phyloP scores from a whole-genome alignment of 768 basidiomycete species.

The Russula abietina region DNA sequence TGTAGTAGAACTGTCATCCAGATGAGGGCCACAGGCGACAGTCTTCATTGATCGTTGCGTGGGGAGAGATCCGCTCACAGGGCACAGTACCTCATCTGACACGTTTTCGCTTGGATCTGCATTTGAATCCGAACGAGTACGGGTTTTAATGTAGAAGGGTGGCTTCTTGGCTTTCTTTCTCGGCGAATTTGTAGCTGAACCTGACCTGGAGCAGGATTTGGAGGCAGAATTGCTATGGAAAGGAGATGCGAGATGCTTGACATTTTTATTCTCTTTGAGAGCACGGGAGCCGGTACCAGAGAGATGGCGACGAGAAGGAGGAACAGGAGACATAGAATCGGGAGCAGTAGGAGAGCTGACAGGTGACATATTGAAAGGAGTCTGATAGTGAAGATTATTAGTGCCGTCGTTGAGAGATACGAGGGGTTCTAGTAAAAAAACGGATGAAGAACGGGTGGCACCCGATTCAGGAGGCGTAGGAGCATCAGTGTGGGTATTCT shows the following conservation, averaged over 20 bases:
- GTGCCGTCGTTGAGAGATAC: conserved; percentile 22
- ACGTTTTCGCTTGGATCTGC: background rate
- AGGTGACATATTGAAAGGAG: conserved; percentile 24
- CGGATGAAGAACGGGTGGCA: background rate
- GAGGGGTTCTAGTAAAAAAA: conserved; percentile 9
- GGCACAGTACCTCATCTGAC: conserved; percentile 4
- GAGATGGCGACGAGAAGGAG: conserved; percentile 32
- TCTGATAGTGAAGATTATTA: conserved; percentile 26
- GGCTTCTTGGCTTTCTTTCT: conserved; percentile 24
- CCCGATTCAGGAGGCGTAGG: conserved; percentile 4
- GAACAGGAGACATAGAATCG: conserved; percentile 42
- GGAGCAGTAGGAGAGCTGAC: conserved; percentile 26
- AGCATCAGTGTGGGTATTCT: conserved; percentile 25
- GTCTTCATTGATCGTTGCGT: conserved; percentile 13
- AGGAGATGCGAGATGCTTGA: conserved; percentile 37
- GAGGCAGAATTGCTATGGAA: conserved; percentile 44
- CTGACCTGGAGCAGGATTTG: conserved; percentile 34
- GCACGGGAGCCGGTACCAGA: conserved; percentile 39
- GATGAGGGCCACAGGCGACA: background rate
- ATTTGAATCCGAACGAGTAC: conserved; percentile 35
- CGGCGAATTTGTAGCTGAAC: conserved; percentile 21
- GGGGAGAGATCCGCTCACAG: conserved; percentile 15
- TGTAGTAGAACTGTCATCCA: conserved; percentile 1
- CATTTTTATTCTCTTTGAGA: conserved; percentile 36
- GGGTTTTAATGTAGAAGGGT: conserved; percentile 33